A percentile compares a stretch with the other conserved stretches of the same genome.
phyloP scores from a whole-genome alignment of 2,329 filamentous ascomycete species.

The Pseudogymnoascus sp. region DNA sequence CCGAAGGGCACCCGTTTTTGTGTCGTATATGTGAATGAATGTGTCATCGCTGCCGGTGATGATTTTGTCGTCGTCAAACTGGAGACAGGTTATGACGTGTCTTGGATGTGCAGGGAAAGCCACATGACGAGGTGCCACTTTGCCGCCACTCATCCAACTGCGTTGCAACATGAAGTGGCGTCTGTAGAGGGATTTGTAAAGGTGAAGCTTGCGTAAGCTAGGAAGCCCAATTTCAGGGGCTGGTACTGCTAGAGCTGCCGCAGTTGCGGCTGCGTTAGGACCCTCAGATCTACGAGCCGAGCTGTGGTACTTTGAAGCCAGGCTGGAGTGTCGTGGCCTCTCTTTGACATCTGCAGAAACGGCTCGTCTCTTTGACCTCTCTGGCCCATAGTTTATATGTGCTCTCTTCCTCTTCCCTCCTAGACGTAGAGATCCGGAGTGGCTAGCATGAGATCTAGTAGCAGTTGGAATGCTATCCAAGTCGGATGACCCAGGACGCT shows the following conservation, averaged over 20 bases:
- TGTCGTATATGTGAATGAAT: slow-evolving; percentile 96
- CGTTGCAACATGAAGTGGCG: slow-evolving; percentile 84
- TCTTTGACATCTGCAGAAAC: slow-evolving; percentile 21
- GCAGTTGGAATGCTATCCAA: slow-evolving; percentile 17
- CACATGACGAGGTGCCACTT: slow-evolving; percentile 78
- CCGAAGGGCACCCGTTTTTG: slow-evolving; percentile 79
- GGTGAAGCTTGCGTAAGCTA: slow-evolving; percentile 72
- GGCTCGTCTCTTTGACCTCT: slow-evolving; percentile 26
- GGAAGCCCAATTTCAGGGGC: slow-evolving; percentile 73
- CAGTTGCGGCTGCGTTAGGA: slow-evolving; percentile 76
- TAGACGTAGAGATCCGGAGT: background rate
- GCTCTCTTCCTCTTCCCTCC: slow-evolving; percentile 26
- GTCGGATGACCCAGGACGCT: slow-evolving; percentile 44
- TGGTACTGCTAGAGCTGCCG: slow-evolving; percentile 73
- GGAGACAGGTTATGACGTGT: slow-evolving; percentile 93
- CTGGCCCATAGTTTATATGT: slow-evolving; percentile 15
- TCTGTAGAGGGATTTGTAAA: slow-evolving; percentile 94
- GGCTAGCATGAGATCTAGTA: slow-evolving; percentile 10
- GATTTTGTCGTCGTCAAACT: slow-evolving; percentile 97
- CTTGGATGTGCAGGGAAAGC: slow-evolving; percentile 94
- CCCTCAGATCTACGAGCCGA: slow-evolving; percentile 54
- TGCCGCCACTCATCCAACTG: slow-evolving; percentile 79
- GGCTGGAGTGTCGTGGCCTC: slow-evolving; percentile 17
- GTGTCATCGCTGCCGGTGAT: slow-evolving; percentile 96
- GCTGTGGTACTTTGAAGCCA: slow-evolving; percentile 18